Base-by-base conservation (phyloP, 1,284 basidiomycete species). In the Tilletiopsis washingtonensis region DNA sequence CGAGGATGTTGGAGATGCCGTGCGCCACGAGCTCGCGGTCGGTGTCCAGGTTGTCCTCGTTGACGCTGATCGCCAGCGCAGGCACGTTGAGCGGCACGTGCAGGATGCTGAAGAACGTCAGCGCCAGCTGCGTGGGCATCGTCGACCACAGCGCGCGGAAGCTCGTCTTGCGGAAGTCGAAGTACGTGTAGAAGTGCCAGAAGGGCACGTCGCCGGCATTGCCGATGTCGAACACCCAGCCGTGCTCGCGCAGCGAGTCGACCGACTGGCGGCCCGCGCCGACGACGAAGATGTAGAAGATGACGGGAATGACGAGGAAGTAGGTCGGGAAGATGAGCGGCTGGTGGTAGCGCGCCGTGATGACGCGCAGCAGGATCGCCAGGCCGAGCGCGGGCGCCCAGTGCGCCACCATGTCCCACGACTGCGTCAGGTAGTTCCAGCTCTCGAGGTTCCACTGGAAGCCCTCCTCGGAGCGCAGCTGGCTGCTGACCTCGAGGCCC, bases 1-100 rank as follows among this genome's bases (percentile, higher is more conserved):
- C 82, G 0, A 86, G 74, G 4, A 96, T 59, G 71, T 98, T 98
- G 1, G 90, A 91, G 54, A 88, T 83, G 4, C 93, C 93, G 70
- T 98, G 93, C 1, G 82, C 90, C 37, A 94, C 81, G 1, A 98
- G 82, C 73, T 98, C 93, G 53, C 85, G 84, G 71, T 98, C 86
- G 2, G 91, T 91, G 63, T 96, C 84, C 51, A 96, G 83, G 48
- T 97, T 80, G 72, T 82, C 91, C 69, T 88, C 84, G 60, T 86
- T 81, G 34, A 98, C 77, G 7, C 88, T 91, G n/a, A 98, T 87
- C 80, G 90, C 85, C 9, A 98, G 78, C 5, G 91, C 90, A 2
- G 93, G 93, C 2, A 96, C 75, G 41, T 74, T 74, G 41, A 74
- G 65, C 11, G 72, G 72, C 9, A 94, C 91, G 70, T 97, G 93